phyloP scores from a whole-genome alignment of 2,329 filamentous ascomycete genomes.

The Phoma sp. region DNA sequence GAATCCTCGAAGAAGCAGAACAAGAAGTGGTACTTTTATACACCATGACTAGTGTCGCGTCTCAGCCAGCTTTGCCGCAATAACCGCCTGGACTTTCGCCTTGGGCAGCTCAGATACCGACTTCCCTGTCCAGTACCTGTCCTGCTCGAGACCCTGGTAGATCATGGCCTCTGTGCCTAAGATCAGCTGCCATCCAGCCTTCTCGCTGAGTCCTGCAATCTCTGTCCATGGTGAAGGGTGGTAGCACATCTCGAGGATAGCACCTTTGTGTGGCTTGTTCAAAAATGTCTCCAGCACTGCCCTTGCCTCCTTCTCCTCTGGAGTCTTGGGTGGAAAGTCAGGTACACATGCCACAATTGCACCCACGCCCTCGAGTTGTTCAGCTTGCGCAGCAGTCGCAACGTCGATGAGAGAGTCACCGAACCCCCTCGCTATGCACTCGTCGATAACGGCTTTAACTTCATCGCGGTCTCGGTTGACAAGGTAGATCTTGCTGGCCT shows the following conservation, averaged over 20 bases:
- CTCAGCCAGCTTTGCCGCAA: constrained; percentile 46
- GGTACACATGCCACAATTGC: constrained; percentile 78
- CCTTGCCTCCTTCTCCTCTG: constrained; percentile 68
- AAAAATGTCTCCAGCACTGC: constrained; percentile 61
- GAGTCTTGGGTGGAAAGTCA: constrained; percentile 71
- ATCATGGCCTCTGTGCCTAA: constrained; percentile 79
- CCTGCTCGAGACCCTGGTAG: constrained; percentile 76
- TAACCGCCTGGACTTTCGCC: constrained; percentile 63
- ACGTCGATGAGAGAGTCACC: constrained; percentile 69
- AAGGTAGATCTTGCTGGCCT: constrained; percentile 73
- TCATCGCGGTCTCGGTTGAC: constrained; percentile 76
- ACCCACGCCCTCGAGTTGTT: constrained; percentile 64
- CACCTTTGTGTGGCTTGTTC: constrained; percentile 64
- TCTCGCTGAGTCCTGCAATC: constrained; percentile 67
- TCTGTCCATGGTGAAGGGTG: constrained; percentile 72
- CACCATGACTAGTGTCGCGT: constrained; percentile 20
- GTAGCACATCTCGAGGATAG: constrained; percentile 83
- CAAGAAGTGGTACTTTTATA: constrained; percentile 5
- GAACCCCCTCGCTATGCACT: constrained; percentile 67
- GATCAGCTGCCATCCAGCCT: constrained; percentile 74
- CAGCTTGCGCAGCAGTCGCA: constrained; percentile 65
- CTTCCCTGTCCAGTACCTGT: constrained; percentile 68
- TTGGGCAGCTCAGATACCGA: constrained; percentile 66
- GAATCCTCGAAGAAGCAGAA: background rate
- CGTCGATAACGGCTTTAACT: constrained; percentile 70